Conservation (phyloP, 2,329 filamentous ascomycete genomes). For the Fusarium armeniacum region DNA sequence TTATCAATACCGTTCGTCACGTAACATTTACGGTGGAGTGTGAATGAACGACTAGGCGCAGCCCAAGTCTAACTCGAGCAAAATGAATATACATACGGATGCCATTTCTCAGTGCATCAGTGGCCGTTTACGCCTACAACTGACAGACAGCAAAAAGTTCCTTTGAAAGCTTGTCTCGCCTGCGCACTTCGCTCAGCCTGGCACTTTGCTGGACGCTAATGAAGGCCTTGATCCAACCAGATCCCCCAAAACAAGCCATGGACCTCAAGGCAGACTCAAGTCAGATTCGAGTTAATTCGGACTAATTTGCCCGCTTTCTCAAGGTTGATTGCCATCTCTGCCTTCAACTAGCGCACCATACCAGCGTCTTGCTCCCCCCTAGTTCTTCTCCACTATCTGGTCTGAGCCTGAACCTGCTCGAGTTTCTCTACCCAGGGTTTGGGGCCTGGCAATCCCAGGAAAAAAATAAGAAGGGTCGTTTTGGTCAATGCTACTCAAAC, state of each 20-base stretch:
- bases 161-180: constrained; percentile 23
- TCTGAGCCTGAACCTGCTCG: constrained; percentile 1
- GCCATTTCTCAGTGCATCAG: constrained; percentile 33
- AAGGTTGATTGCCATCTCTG: constrained; percentile 34
- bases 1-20: constrained; percentile 25
- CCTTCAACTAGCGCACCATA: constrained; percentile 23
- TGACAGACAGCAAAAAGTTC: constrained; percentile 11
- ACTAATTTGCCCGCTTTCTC: constrained; percentile 45
- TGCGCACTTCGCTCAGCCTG: constrained; percentile 6
- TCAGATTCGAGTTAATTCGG: constrained; percentile 12
- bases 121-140: constrained; percentile 25
- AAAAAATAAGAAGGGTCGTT: constrained; percentile 20
- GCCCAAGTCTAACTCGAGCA: constrained; percentile 23
- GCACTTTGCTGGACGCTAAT: constrained; percentile 12
- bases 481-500: constrained; percentile 25
- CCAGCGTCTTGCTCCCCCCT: constrained; percentile 34
- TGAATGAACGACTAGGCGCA: constrained; percentile 41
- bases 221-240: constrained; percentile 24
- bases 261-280: constrained; percentile 41
- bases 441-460: constrained; percentile 16
- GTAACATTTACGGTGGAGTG: constrained; percentile 46
- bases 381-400: constrained; percentile 10
- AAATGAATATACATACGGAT: constrained; percentile 12
- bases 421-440: background rate
- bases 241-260: constrained; percentile 25